A percentile compares a stretch with the other conserved stretches of the same genome.
These are phyloP conservation scores for Coemansia sp. DNA, from an alignment of 192 early-diverging fungal genomes.

Conservation along the genomic window DNA sequence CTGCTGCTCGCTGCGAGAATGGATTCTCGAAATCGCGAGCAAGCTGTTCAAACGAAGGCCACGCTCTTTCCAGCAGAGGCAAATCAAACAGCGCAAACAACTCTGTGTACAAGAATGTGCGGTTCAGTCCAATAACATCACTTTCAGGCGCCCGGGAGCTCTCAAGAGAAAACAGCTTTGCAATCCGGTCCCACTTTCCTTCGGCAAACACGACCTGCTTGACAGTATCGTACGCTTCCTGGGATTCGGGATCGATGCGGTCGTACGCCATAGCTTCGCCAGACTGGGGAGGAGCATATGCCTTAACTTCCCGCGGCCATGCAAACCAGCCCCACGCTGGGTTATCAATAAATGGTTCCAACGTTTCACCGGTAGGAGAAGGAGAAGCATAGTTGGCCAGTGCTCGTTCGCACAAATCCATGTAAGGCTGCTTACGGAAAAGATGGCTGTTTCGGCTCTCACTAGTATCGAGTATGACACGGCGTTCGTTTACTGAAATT, in stretches of 20 bases:
- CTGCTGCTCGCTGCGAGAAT: conserved; percentile 76
- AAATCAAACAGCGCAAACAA: conserved; percentile 74
- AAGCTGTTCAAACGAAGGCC: conserved; percentile 60
- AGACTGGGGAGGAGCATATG: conserved; percentile 51
- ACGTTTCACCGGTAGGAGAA: conserved; percentile 3
- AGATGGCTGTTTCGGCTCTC: neutral
- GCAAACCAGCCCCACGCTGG: conserved; percentile 75
- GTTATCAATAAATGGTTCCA: conserved; percentile 61
- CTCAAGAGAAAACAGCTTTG: conserved; percentile 71
- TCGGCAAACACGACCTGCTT: conserved; percentile 53
- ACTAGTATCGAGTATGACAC: conserved; percentile 3
- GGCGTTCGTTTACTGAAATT: conserved; percentile 9
- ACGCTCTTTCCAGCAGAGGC: conserved; percentile 58
- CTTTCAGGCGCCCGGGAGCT: conserved; percentile 60
- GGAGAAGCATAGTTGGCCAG: conserved; percentile 13
- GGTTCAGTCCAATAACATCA: conserved; percentile 64
- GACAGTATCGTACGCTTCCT: conserved; percentile 61
- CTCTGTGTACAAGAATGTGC: conserved; percentile 68
- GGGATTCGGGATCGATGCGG: conserved; percentile 62
- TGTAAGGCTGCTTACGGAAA: conserved; percentile 8
- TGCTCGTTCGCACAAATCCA: conserved; percentile 41
- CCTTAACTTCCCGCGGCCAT: conserved; percentile 69
- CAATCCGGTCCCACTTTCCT: conserved; percentile 72
- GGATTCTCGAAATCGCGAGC: conserved; percentile 64
- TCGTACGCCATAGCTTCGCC: conserved; percentile 48